phyloP scores from a whole-genome alignment of 257 asterid species.

The Solanum gandarillasii region DNA sequence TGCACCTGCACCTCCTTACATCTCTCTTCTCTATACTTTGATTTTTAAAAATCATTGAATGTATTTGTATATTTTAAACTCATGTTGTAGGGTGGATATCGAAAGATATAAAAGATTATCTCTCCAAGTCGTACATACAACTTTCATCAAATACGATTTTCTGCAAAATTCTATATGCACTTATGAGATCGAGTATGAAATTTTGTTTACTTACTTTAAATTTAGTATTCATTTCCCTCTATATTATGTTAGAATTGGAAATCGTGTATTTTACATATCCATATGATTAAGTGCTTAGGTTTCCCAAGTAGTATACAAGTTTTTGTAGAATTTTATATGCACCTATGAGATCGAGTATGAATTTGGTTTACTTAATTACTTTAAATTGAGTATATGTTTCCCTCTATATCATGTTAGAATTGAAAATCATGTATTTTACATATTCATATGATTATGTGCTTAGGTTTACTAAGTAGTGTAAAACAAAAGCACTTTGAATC shows the following conservation, averaged over 20 bases:
- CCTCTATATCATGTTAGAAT: too few relatives aligned
- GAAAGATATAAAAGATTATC: not conserved
- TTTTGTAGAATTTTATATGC: not conserved
- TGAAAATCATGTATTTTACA: not conserved
- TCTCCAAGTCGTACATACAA: not conserved
- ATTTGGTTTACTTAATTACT: not conserved
- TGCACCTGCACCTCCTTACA: conserved; percentile 26
- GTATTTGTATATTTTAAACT: not conserved
- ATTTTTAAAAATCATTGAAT: not conserved
- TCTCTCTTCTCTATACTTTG: not conserved
- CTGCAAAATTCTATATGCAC: too few relatives aligned
- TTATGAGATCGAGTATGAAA: not conserved
- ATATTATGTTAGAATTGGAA: not conserved
- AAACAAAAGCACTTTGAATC: not conserved
- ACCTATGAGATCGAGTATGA: not conserved
- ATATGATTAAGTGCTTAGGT: not conserved
- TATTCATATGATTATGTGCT: not conserved
- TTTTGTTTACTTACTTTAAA: not conserved
- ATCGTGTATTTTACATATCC: not conserved
- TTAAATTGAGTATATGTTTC: not conserved
- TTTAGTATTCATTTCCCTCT: too few relatives aligned
- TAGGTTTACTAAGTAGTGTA: not conserved
- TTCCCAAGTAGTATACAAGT: not conserved
- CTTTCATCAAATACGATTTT: not conserved
- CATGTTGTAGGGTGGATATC: not conserved